Percentiles rank a stretch among this genome's conserved stretches.
phyloP scores from a whole-genome alignment of 2,329 filamentous ascomycete genomes.

The Hymenoscyphus repandus region DNA sequence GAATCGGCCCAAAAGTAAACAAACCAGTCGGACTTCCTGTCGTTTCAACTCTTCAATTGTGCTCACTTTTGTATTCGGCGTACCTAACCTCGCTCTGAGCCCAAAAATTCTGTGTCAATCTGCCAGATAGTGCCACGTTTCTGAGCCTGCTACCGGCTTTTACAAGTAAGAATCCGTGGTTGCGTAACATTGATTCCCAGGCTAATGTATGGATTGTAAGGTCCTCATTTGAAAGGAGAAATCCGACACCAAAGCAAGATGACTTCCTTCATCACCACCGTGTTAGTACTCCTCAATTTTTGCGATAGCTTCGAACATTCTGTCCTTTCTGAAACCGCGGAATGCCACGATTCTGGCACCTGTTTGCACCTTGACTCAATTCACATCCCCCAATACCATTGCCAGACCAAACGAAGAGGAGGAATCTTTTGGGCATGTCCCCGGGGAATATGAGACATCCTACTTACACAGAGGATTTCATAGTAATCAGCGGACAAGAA shows the following conservation, averaged over 20 bases:
- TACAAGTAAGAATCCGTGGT: not conserved
- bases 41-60: not conserved
- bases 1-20: constrained; percentile 8
- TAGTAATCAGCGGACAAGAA: constrained; percentile 82
- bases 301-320: constrained; percentile 32
- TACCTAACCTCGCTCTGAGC: not conserved
- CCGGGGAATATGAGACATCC: constrained; percentile 34
- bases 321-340: constrained; percentile 28
- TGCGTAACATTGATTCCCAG: constrained; percentile 13
- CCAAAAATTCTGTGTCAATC: not conserved
- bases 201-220: constrained; percentile 29
- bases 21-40: not conserved
- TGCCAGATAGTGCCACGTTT: not conserved
- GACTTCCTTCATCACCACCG: constrained; percentile 77
- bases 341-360: constrained; percentile 18
- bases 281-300: constrained; percentile 53
- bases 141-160: not conserved
- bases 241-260: constrained; percentile 39
- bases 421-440: constrained; percentile 36
- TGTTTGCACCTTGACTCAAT: constrained; percentile 26
- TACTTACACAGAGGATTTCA: constrained; percentile 30
- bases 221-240: not conserved
- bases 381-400: constrained; percentile 26
- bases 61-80: not conserved
- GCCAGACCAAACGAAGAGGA: constrained; percentile 13